phyloP scores from a whole-genome alignment of 192 early-diverging fungal species.

The Coemansia sp. region DNA sequence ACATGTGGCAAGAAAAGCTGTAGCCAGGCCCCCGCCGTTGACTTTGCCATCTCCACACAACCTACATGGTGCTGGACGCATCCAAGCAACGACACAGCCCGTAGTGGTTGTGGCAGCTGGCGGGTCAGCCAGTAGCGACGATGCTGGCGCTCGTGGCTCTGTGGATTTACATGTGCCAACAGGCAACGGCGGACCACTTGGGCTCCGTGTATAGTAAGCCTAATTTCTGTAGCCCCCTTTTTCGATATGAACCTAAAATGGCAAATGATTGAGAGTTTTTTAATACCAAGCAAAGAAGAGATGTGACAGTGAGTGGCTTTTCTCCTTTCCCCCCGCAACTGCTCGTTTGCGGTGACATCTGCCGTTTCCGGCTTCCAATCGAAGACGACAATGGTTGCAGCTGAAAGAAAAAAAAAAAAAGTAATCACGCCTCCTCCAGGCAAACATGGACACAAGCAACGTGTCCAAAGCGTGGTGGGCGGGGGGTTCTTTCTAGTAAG shows the following conservation, averaged over 20 bases:
- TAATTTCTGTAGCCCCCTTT: not conserved
- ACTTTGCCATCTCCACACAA: not conserved
- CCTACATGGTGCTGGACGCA: not conserved
- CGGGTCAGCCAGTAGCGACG: constrained; percentile 5
- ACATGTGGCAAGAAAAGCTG: not conserved
- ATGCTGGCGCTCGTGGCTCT: constrained; percentile 10
- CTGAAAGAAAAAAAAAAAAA: not conserved
- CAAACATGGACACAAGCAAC: not conserved
- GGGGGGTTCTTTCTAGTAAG: not conserved
- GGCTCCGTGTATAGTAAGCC: constrained; percentile 21
- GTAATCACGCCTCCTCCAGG: not conserved
- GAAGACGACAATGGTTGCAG: not conserved
- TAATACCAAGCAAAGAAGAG: not conserved
- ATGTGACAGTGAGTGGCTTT: not conserved
- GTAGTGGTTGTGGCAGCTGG: not conserved
- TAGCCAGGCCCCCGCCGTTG: constrained; percentile 3
- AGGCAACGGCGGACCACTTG: constrained; percentile 33
- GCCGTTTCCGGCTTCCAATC: not conserved
- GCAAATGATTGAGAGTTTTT: not conserved
- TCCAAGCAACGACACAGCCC: not conserved
- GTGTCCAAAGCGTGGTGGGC: not conserved
- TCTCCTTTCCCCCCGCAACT: not conserved
- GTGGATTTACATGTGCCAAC: constrained; percentile 40
- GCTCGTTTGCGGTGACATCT: too few relatives aligned
- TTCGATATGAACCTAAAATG: not conserved